phyloP scores from a whole-genome alignment of 2,329 filamentous ascomycete species.

The Verticillium dahliae region DNA sequence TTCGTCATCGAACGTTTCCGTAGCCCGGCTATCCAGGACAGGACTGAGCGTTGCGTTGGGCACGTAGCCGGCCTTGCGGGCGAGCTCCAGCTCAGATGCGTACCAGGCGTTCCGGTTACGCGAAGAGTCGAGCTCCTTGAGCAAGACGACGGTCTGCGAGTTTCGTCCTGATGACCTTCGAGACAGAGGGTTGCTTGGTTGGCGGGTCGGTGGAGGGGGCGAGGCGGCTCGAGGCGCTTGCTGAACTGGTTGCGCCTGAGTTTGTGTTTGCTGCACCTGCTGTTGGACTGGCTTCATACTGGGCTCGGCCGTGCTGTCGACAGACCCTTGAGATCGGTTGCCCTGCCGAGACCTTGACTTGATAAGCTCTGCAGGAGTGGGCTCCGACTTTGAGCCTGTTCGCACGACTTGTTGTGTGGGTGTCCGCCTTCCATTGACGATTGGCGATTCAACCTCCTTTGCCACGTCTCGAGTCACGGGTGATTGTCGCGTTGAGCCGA shows the following conservation, averaged over 20 bases:
- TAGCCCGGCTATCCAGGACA: slow-evolving; percentile 66
- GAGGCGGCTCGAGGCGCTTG: slow-evolving; percentile 40
- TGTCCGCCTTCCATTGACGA: slow-evolving; percentile 56
- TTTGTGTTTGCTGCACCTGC: neutral
- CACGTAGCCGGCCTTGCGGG: slow-evolving; percentile 81
- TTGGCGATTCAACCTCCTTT: slow-evolving; percentile 42
- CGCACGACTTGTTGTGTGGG: slow-evolving; percentile 45
- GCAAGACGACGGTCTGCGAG: slow-evolving; percentile 64
- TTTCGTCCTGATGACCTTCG: slow-evolving; percentile 55
- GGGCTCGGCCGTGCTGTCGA: slow-evolving; percentile 62
- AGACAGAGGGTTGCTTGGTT: slow-evolving; percentile 51
- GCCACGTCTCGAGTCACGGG: slow-evolving; percentile 33
- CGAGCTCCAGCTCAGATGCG: slow-evolving; percentile 86
- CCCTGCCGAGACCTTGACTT: slow-evolving; percentile 27
- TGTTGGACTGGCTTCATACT: slow-evolving; percentile 31
- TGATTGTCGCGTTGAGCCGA: slow-evolving; percentile 24
- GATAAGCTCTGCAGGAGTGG: slow-evolving; percentile 17
- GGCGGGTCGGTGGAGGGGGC: slow-evolving; percentile 50
- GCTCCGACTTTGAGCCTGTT: slow-evolving; percentile 28
- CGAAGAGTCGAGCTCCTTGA: slow-evolving; percentile 79
- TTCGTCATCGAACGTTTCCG: slow-evolving; percentile 82
- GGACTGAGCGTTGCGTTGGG: slow-evolving; percentile 65
- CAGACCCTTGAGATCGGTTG: slow-evolving; percentile 57
- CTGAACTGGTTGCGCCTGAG: slow-evolving; percentile 5
- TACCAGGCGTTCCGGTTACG: slow-evolving; percentile 95